Evolutionary conservation across 164 flowering plant genomes (phyloP), one percentile per base, ranked within the genome.

Genomic region (Vitis labrusca): DNA sequence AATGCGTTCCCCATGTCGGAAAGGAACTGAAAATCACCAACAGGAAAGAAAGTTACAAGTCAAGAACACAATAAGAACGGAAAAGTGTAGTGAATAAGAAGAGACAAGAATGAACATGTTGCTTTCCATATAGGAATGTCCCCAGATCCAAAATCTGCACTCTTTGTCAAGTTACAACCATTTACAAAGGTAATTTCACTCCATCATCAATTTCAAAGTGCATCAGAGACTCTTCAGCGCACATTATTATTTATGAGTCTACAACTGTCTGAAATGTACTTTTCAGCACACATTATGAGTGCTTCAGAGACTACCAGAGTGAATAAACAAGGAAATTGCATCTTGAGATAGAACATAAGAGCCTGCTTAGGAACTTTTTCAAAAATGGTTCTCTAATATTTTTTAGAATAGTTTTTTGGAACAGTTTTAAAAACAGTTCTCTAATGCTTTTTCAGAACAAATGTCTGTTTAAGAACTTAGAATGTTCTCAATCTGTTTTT

Each of bases 1-100:
- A 62, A 95, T 95, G 23, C 99, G 97, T 83, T 95, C 98, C 32
- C 97, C 97, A 79, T 93, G 97, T 80, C 99, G 84, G 65, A 93
- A 95, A 61, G 97, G 92, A 73, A 95, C 99, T 95, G 87, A 68
- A 80, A 76, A 68, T 61, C 44, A 0, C 16, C 2, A 2, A 37
- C 47, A 50, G 16, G 59, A 15, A 55, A 44, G 50, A 37, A 60
- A 60, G 15, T 11, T n/a, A 53, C 56, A 53, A 10, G n/a, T 12
- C 50, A 67, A 52, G 30, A 5, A 55, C n/a, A 66, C 11, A 10
- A 23, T 23, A 23, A 23, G 23, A 23, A 23, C 23, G n/a, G 30
- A 10, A 55, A 54, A 27, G 23, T 44, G 51, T 17, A 16, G 17
- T 17, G 27, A 56, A 56, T 9, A 23, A 16, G 11, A 7, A 19